Percentiles rank a stretch among this genome's conserved stretches.
phyloP scores from a whole-genome alignment of 352 stramenopile species.

The Pythium plurisporium region DNA sequence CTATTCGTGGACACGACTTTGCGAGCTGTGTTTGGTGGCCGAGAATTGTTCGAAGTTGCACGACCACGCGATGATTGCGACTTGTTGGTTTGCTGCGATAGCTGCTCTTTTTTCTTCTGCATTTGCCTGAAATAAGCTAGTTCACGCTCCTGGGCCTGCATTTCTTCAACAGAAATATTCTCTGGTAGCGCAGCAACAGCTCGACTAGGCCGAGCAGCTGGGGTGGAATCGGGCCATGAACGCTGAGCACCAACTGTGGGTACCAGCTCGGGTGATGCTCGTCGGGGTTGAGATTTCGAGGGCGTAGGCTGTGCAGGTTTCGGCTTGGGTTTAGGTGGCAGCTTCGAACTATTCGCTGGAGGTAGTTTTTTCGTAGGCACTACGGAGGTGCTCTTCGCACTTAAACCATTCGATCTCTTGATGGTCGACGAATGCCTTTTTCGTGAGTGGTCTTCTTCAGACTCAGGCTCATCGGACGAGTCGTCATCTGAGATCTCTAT shows the following conservation, averaged over 20 bases:
- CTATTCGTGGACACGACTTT: constrained; percentile 1
- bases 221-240: background rate
- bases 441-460: background rate
- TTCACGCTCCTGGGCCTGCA: constrained; percentile 48
- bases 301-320: background rate
- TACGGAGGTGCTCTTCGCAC: no score
- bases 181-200: constrained; percentile 27
- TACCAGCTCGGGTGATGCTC: background rate
- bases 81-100: background rate
- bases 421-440: background rate
- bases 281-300: no score
- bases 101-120: constrained; percentile 25
- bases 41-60: background rate
- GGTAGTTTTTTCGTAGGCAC: background rate
- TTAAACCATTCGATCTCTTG: no score
- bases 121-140: constrained; percentile 33
- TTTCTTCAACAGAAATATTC: constrained; percentile 38
- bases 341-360: no score
- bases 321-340: background rate
- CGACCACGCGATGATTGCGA: background rate
- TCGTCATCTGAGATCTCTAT: constrained; percentile 11
- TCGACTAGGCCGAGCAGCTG: constrained; percentile 11
- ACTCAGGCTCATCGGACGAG: constrained; percentile 5
- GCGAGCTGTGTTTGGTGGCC: background rate
- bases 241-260: background rate